Base-by-base conservation (phyloP, 1,139 yeast species). In the Neolecta irregularis region DNA sequence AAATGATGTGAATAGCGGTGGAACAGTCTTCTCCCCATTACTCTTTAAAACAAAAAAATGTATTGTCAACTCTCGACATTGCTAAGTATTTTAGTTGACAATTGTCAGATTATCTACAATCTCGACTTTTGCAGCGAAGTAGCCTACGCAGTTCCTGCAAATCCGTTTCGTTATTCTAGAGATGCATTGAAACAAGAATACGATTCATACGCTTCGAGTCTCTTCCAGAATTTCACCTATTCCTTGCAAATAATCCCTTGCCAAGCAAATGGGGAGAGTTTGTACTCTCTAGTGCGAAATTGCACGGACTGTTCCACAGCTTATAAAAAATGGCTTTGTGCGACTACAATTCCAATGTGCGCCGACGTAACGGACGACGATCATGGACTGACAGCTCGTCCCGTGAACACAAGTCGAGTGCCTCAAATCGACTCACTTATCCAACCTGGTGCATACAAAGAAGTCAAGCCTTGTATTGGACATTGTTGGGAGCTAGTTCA, bases 271-370 rank as follows among this genome's bases (percentile, higher is more conserved):
- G 54, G 60, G n/a, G 85, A 74, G 41, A 66, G 80, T 0, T 51
- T 69, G 5, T 88, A 68, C 55, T 79, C 94, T 1, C 33, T 39
- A 5, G 81, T 93, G 11, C 50, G 83, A 22, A 55, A 70, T 34
- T 88, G 98, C 49, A 64, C 60, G 8, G 74, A 79, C 48, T 88
- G 98, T 53, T 66, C 68, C 1, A 48, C 54, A 2, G 64, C 88
- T 1, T 88, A 88, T 53, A 74, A 72, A 48, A 66, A 75, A 48
- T 88, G 98, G 98, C 62, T 88, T 13, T 88, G 98, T 57, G 67
- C 93, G 0, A 81, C 80, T 4, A 64, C 83, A 0, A 78, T 88
- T n/a, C 96, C 98, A 0, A 60, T 96, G 24, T 88, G 98, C 49
- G 64, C 76, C 1, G 65, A 60, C 7, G 12, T 29, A 9, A 36